These are phyloP conservation scores for Aspergillus hancockii DNA, from an alignment of 495 filamentous ascomycete genomes.

Conservation along the genomic window DNA sequence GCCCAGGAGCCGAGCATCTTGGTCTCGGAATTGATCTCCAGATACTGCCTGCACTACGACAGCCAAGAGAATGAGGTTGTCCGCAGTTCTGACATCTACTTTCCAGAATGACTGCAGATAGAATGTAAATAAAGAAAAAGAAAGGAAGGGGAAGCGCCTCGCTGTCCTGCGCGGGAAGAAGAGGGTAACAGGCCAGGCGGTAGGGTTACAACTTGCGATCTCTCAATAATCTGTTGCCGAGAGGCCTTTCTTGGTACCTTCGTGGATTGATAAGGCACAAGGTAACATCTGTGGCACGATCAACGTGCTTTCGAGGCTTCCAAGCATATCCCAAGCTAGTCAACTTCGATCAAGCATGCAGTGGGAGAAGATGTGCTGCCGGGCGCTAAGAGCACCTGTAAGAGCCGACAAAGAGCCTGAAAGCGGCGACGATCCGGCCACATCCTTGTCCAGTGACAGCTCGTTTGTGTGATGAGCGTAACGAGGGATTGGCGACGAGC, in stretches of 20 bases:
- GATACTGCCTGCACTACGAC: neutral
- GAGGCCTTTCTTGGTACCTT: neutral
- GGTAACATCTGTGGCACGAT: neutral
- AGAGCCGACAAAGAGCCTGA: neutral
- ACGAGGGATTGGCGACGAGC: slow-evolving; percentile 33
- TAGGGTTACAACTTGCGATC: neutral
- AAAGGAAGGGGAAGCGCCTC: neutral
- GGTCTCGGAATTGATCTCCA: slow-evolving; percentile 1
- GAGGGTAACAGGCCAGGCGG: neutral
- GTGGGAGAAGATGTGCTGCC: neutral
- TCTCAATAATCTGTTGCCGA: neutral
- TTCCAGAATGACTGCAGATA: neutral
- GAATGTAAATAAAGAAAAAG: neutral
- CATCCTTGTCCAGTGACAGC: slow-evolving; percentile 15
- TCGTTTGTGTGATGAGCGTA: slow-evolving; percentile 27
- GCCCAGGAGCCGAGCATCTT: slow-evolving; percentile 17
- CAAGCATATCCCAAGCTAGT: neutral
- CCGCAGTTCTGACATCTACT: neutral
- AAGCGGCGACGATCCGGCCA: neutral
- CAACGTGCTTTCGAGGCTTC: neutral
- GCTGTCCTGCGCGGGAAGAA: neutral
- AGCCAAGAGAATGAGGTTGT: neutral
- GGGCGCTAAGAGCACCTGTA: slow-evolving; percentile 17
- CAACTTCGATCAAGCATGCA: slow-evolving; percentile 1
- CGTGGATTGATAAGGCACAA: slow-evolving; percentile 4